Percentiles rank a stretch among this genome's conserved stretches.
Evolutionary conservation across 2,329 filamentous ascomycete genomes (phyloP).

Genomic region (Venturia aucupariae): DNA sequence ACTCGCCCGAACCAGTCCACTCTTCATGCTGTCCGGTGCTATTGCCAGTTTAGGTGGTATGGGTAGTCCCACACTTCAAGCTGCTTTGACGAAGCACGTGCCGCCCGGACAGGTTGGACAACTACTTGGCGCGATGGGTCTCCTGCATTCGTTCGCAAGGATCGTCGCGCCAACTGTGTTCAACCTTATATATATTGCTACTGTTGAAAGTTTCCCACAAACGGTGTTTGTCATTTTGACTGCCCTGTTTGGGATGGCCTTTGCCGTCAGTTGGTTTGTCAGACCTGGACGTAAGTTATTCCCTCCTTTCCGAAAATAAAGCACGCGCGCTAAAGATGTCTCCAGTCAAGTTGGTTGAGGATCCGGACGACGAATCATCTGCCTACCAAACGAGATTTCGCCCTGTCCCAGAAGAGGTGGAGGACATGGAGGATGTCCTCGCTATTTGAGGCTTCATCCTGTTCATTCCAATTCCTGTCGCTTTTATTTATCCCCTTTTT

Average conservation of each 20-base stretch:
- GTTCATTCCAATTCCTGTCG: not conserved
- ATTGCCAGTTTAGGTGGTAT: constrained; percentile 73
- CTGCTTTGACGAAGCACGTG: constrained; percentile 82
- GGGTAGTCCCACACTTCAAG: constrained; percentile 74
- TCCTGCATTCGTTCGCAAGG: constrained; percentile 73
- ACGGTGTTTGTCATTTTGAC: constrained; percentile 72
- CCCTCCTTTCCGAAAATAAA: not conserved
- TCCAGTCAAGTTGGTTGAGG: not conserved
- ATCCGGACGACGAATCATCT: not conserved
- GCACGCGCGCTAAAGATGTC: not conserved
- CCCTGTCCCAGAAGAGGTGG: not conserved
- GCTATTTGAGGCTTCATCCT: not conserved
- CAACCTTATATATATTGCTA: constrained; percentile 75
- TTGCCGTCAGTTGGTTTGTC: constrained; percentile 61
- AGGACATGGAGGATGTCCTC: constrained; percentile 1
- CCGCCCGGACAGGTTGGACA: constrained; percentile 73
- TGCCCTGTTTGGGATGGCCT: constrained; percentile 54
- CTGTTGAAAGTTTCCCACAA: constrained; percentile 68
- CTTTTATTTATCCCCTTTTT: no score
- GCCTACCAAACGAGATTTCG: not conserved
- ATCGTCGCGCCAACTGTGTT: constrained; percentile 75
- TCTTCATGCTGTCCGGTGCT: constrained; percentile 65
- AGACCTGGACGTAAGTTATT: constrained; percentile 59
- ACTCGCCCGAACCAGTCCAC: constrained; percentile 47
- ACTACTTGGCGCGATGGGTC: constrained; percentile 77